phyloP scores from a whole-genome alignment of 2,329 filamentous ascomycete species.

The Cercospora sesami region DNA sequence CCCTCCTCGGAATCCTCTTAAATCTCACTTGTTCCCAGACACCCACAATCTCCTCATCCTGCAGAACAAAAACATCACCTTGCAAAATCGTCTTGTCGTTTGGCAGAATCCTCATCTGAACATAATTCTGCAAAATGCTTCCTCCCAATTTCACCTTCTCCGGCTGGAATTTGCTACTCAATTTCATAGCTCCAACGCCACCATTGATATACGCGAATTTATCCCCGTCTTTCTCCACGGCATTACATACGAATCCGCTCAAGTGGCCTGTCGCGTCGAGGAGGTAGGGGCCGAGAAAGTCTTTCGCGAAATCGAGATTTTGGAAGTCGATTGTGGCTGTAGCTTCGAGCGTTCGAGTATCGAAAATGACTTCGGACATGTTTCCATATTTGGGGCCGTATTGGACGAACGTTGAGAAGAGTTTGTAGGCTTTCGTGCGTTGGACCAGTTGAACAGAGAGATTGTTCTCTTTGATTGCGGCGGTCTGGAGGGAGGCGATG shows the following conservation, averaged over 20 bases:
- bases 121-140: conserved; percentile 32
- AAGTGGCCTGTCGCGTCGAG: conserved; percentile 42
- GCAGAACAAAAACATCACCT: conserved; percentile 25
- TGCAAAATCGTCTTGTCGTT: conserved; percentile 38
- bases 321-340: conserved; percentile 36
- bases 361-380: conserved; percentile 34
- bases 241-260: conserved; percentile 44
- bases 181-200: conserved; percentile 39
- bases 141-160: background rate
- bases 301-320: conserved; percentile 30
- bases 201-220: conserved; percentile 41
- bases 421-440: conserved; percentile 27
- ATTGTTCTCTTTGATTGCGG: conserved; percentile 22
- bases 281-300: conserved; percentile 39
- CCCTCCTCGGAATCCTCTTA: conserved; percentile 60
- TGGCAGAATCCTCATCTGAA: conserved; percentile 38
- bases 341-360: conserved; percentile 30
- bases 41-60: conserved; percentile 37
- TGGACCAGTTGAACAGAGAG: conserved; percentile 27
- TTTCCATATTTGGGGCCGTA: conserved; percentile 32
- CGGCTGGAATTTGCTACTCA: conserved; percentile 29
- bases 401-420: conserved; percentile 33
- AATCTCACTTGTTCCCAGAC: conserved; percentile 38
- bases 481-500: conserved; percentile 25
- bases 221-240: conserved; percentile 33